Base-by-base conservation (phyloP, 2,329 filamentous ascomycete species). In the Phyllosticta citribraziliensis region DNA sequence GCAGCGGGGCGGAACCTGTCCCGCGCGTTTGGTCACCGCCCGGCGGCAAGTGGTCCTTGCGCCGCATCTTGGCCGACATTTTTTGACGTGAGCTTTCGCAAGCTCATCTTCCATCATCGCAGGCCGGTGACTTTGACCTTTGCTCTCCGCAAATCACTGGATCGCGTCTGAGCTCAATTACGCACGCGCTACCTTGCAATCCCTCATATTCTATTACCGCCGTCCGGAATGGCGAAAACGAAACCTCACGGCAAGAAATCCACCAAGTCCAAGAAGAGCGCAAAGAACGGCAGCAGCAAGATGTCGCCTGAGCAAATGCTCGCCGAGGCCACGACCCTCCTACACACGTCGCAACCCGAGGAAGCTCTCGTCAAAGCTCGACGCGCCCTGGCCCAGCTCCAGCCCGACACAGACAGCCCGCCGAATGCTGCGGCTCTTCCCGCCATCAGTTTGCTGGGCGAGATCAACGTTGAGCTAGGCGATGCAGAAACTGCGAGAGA, bases 391-490 rank as follows among this genome's bases (percentile, higher is more conserved):
- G 72, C 70, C 66, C 74, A 73, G 64, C 80, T 78, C 62, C 74
- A 78, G 64, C 72, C 73, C 40, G 72, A 69, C 24, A 64, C 69
- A 40, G 70, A 72, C 52, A 53, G 25, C 22, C 51, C 27, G 25
- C 72, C 72, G 1, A 71, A 72, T 12, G 59, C 67, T 65, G 79
- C 80, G 57, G 81, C 82, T 54, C 78, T 90, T 17, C 80, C 86
- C 11, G 88, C 88, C 0, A 76, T 92, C 56, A 89, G 88, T 66
- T 77, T 96, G 35, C 81, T 94, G 22, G 92, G 88, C 60, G 89
- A 95, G 68, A 90, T 95, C 69, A 82, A 85, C 67, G 82, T 96
- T 61, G 91, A 96, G 70, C 76, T 89, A 2, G 92, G 94, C 64
- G 89, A 97, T 53, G 80, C 89, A 59, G 88, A 93, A 58, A 77